Evolutionary conservation across 208 protist genomes (phyloP), one percentile per base, ranked within the genome.

Genomic region (Wallacemonas collosoma): DNA sequence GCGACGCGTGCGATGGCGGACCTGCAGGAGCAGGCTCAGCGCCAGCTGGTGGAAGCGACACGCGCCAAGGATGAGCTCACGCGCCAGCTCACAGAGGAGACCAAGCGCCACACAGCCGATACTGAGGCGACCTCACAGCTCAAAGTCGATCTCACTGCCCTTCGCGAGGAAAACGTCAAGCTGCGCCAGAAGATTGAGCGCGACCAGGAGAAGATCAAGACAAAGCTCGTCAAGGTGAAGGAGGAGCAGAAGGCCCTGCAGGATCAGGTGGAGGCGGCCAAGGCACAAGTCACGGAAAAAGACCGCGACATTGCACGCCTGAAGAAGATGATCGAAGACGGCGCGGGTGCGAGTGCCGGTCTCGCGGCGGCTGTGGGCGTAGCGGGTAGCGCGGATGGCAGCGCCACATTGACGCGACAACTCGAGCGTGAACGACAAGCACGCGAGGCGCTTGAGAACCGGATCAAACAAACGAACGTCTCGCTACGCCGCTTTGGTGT

Each of bases 151-250:
- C 76, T 95, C 45, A 85, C 71, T 70, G 71, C 88, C 40, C 69
- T 94, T 55, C 81, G 81, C 26, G 89, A 97, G 35, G 93, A 97
- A 61, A 95, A 95, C 71, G 71, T 72, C 45, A 95, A 93, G 68
- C 80, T 97, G 70, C 87, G 90, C 64, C 89, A 95, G 74, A 97
- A 97, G 85, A 89, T 97, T 70, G 86, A 94, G 79, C 83, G 88
- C 26, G 93, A 97, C 65, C 89, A 95, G 68, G 93, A 97, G 71
- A 93, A 95, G 68, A 95, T 97, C 61, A 97, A 95, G 76, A 81
- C 81, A 9, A 95, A 95, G 78, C 74, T 97, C 14, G 73, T 75
- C 39, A 94, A 95, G 71, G 76, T 51, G 57, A 93, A 95, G 75
- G 89, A 93, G 45, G 89, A 95, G 74, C 80, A 81, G 62, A 90